Base-by-base conservation (phyloP, 1,284 basidiomycete genomes). In the Leucoagaricus sp. region DNA sequence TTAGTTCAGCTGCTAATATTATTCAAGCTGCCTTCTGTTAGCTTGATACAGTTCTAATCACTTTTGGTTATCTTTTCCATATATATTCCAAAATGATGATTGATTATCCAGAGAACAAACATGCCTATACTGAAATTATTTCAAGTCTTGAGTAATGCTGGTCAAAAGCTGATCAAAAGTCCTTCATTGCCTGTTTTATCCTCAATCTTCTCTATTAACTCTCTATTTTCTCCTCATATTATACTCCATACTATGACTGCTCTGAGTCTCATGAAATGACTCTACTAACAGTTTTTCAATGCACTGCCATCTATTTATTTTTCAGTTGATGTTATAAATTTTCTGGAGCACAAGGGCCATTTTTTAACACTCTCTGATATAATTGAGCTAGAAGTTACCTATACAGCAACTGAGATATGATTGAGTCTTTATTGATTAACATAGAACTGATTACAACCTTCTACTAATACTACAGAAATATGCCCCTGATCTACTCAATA, bases 1-100 rank as follows among this genome's bases (percentile, higher is more conserved):
- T 79, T 21, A 74, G 75, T 1, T 67, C 74, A 51, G 73, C 76
- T 9, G 64, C 71, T 9, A 75, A 77, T 58, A 57, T 74, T 53
- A 67, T 68, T 3, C 76, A 80, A n/a, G 36, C 8, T 9, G 15
- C 6, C 4, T 8, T 38, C 8, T 38, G 36, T n/a, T n/a, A n/a
- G 6, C 36, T 38, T 4, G 36, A 38, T n/a, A 38, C 36, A 9
- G 36, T 38, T 4, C 36, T 38, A 5, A 10, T 38, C 8, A 38
- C 36, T 13, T 9, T 38, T 8, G 36, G 36, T 4, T 38, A 38
- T 38, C 36, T 38, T 4, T 4, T n/a, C 4, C 36, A 38, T 13
- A 9, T n/a, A 5, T 6, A 38, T n/a, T 15, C 15, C 17, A n/a
- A 38, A 5, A 8, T 38, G 15, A 9, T n/a, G 8, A 13, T 15